phyloP scores from a whole-genome alignment of 768 basidiomycete species.

The Hygrocybe coccinea region DNA sequence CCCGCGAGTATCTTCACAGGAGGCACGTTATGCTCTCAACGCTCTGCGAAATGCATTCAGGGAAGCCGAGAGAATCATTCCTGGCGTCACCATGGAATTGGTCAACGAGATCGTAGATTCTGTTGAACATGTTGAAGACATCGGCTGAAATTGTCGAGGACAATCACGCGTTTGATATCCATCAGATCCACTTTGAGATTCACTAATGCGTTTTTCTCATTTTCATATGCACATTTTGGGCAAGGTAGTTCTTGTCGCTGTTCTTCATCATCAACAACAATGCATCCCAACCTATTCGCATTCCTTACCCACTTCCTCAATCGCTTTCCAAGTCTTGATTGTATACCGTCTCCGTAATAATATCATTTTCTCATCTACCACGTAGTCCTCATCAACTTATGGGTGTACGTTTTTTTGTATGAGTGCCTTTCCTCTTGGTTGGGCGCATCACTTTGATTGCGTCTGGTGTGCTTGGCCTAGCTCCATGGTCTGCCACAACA shows the following conservation, averaged over 20 bases:
- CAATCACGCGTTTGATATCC: no score
- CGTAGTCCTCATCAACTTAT: no score
- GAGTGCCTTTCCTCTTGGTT: constrained; percentile 50
- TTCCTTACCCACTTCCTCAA: no score
- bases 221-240: background rate
- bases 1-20: constrained; percentile 87
- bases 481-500: constrained; percentile 40
- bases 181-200: background rate
- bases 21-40: constrained; percentile 80
- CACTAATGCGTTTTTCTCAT: constrained; percentile 2
- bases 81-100: constrained; percentile 88
- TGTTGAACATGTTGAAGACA: constrained; percentile 84
- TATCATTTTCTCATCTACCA: no score
- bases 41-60: constrained; percentile 88
- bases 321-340: no score
- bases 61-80: constrained; percentile 92
- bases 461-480: constrained; percentile 50
- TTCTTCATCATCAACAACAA: background rate
- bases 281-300: background rate
- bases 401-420: constrained; percentile 1
- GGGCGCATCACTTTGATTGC: constrained; percentile 71
- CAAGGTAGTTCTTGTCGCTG: background rate
- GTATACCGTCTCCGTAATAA: no score
- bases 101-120: constrained; percentile 93
- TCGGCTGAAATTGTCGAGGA: constrained; percentile 37